Conservation (phyloP, 257 asterid genomes). For the Avicennia marina region DNA sequence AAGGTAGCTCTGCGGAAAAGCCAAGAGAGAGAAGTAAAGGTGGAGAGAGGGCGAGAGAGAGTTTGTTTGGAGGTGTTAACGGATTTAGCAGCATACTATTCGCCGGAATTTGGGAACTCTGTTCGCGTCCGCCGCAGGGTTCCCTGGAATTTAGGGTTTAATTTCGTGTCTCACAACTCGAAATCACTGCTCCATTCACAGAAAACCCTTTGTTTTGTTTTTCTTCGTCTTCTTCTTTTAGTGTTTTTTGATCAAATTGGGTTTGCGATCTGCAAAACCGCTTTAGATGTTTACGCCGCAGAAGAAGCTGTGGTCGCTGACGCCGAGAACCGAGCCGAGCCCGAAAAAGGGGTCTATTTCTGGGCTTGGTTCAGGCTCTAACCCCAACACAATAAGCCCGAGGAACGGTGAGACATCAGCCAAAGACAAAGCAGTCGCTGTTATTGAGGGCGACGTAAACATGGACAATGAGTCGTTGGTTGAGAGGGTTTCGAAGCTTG, state of each 20-base stretch:
- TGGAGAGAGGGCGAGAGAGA: slow-evolving; percentile 38
- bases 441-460: slow-evolving; percentile 31
- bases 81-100: slow-evolving; percentile 53
- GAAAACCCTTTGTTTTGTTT: background rate
- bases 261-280: slow-evolving; percentile 35
- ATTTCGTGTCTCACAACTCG: background rate
- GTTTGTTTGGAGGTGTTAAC: slow-evolving; percentile 56
- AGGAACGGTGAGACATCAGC: slow-evolving; percentile 31
- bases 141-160: slow-evolving; percentile 36
- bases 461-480: slow-evolving; percentile 52
- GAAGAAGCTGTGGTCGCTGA: slow-evolving; percentile 65
- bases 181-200: slow-evolving; percentile 17
- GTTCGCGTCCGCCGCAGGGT: slow-evolving; percentile 71
- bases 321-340: slow-evolving; percentile 58
- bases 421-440: slow-evolving; percentile 45
- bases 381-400: slow-evolving; percentile 38
- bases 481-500: slow-evolving; percentile 51
- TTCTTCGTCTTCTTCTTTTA: background rate
- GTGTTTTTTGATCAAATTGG: slow-evolving; percentile 25
- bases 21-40: slow-evolving; percentile 23
- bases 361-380: slow-evolving; percentile 33
- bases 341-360: slow-evolving; percentile 44
- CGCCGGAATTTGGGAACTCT: slow-evolving; percentile 64
- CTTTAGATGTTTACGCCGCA: slow-evolving; percentile 65
- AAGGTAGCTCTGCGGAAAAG: slow-evolving; percentile 33